Evolutionary conservation across 2,329 filamentous ascomycete genomes (phyloP), one percentile per base, ranked within the genome.

Genomic region (Drechslerella stenobrocha): DNA sequence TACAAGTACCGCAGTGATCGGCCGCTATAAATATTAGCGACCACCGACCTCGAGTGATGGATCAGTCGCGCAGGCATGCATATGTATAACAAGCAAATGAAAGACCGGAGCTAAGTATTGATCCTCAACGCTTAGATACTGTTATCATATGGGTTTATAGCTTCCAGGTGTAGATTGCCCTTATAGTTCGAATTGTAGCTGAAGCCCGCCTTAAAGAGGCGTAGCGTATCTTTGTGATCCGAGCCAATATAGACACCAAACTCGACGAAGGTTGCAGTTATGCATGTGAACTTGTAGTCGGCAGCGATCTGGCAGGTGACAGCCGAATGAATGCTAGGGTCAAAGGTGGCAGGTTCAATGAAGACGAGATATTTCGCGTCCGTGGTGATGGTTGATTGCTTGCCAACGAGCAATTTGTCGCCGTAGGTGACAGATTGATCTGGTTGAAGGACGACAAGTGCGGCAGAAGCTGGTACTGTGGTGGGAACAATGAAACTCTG

Each of bases 401-500:
- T 13, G 46, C 40, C 52, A 5, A 56, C 52, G 3, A 56, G 18
- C 20, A 56, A 4, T 30, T 37, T 56, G 26, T 40, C 42, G 22
- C 28, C 11, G 24, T 37, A 7, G 18, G 37, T 45, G 20, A 56
- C 37, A 6, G 52, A n/a, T 7, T 40, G 37, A 20, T 56, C 40
- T 35, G 52, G 52, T 13, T 56, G 40, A 13, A 56, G 3, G 6
- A 37, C 28, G 20, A 46, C 26, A n/a, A 7, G 23, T 8, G 22
- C 15, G 3, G 52, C 52, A n/a, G 26, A n/a, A 13, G 11, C 7
- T 1, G 28, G 15, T 3, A 3, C 2, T 13, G 42, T 11, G n/a
- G 52, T 56, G 18, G 52, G 52, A 4, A 56, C 52, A 18, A 37
- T 40, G 30, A 46, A 56, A 11, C 26, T n/a, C 13, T 11, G 24